Base-by-base conservation (phyloP, 2,329 filamentous ascomycete genomes). In the Fusarium ramigenum region DNA sequence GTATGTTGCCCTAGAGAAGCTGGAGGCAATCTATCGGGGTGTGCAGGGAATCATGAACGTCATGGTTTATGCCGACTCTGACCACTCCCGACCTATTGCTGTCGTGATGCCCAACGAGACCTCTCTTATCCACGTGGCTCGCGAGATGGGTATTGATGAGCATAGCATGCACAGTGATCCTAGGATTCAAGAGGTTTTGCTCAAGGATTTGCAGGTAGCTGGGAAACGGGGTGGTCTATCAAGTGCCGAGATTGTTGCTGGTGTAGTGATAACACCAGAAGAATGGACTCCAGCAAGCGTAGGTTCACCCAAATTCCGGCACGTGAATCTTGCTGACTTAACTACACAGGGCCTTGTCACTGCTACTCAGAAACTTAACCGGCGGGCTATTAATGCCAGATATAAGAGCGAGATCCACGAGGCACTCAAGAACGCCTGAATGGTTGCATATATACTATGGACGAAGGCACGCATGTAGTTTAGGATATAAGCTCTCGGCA, bases 1-100 rank as follows among this genome's bases (percentile, higher is more conserved):
- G 86, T 98, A 98, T 83, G 96, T 98, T 81, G 96, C 96, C n/a
- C 88, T 98, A 5, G 96, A 98, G 85, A 98, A 95, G 86, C 90
- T 98, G 62, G 95, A 98, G 84, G 93, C 95, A 5, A 87, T 97
- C 61, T 98, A 98, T 84, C 92, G 95, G 65, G 91, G 93, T 40
- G 90, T 89, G 11, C 87, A 90, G 14, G 89, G 93, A 16, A 93
- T 97, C 19, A 89, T 89, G 69, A 97, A 97, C 83, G 91, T 97
- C 79, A 96, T 96, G 86, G 88, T 97, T 40, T 93, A 96, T 79
- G 95, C 93, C 37, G 92, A 93, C 63, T 83, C 88, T 75, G 88
- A 92, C 70, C 89, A 94, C 80, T 86, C 90, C 68, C 93, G 93
- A 80, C 93, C 95, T 7, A 87, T 98, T 57, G 95, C 94, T 25